These are phyloP conservation scores for Fomitiporia mediterranea DNA, from an alignment of 1,284 basidiomycete genomes.

Conservation along the genomic window DNA sequence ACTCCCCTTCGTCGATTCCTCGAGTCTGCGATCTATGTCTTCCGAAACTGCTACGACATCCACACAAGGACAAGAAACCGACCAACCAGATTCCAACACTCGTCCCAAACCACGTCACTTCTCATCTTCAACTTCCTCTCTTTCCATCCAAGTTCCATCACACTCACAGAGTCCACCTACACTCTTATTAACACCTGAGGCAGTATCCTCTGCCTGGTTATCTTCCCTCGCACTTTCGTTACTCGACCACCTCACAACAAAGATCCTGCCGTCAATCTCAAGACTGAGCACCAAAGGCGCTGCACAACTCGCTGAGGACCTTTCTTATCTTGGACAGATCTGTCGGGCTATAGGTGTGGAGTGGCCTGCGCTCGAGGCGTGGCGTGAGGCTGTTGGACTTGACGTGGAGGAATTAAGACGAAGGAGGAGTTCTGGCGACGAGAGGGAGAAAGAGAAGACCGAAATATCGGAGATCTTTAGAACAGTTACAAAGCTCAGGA, in stretches of 20 bases:
- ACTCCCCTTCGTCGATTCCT: slow-evolving; percentile 63
- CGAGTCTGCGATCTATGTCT: slow-evolving; percentile 46
- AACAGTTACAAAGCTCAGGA: background rate
- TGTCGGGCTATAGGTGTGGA: slow-evolving; percentile 89
- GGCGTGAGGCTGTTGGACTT: slow-evolving; percentile 63
- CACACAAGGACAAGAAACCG: slow-evolving; percentile 23
- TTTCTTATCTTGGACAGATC: slow-evolving; percentile 87
- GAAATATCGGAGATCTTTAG: slow-evolving; percentile 2
- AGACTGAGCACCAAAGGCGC: slow-evolving; percentile 62
- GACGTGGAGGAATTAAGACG: slow-evolving; percentile 52
- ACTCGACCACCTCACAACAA: slow-evolving; percentile 63
- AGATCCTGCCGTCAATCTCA: slow-evolving; percentile 60
- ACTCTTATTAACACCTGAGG: slow-evolving; percentile 55
- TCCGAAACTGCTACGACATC: slow-evolving; percentile 31
- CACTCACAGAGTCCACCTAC: slow-evolving; percentile 16
- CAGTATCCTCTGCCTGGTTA: slow-evolving; percentile 85
- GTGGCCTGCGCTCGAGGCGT: slow-evolving; percentile 65
- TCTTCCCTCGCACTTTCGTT: slow-evolving; percentile 82
- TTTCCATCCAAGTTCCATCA: slow-evolving; percentile 32
- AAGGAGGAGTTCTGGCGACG: slow-evolving; percentile 29
- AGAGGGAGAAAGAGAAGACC: slow-evolving; percentile 4
- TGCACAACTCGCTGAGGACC: slow-evolving; percentile 82
- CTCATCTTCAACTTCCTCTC: slow-evolving; percentile 30
- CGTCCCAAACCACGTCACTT: slow-evolving; percentile 34
- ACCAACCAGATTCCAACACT: slow-evolving; percentile 6